Conservation (phyloP, 805 yeast species). For the Candida oleophila region DNA sequence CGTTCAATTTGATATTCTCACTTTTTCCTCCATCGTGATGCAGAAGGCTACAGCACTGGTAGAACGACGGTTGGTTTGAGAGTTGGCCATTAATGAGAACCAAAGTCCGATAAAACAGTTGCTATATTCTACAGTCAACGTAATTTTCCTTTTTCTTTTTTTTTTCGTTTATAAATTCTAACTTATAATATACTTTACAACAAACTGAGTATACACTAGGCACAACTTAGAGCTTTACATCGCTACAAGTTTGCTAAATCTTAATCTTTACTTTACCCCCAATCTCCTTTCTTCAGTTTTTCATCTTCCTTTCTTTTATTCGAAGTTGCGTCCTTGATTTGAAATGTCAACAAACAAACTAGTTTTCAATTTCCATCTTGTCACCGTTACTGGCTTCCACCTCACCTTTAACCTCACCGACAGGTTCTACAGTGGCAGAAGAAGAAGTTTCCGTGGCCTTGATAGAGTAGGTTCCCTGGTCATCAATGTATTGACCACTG, state of each 20-base stretch:
- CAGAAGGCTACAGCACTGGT: too few species aligned
- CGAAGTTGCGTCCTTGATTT: not conserved
- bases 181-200: not conserved
- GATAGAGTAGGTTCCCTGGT: constrained; percentile 61
- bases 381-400: constrained; percentile 16
- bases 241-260: too few species aligned
- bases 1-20: too few species aligned
- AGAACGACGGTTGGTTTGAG: too few species aligned
- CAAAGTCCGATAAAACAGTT: too few species aligned
- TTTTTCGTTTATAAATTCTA: not conserved
- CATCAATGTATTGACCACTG: constrained; percentile 70
- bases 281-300: too few species aligned
- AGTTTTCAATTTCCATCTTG: constrained; percentile 38
- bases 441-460: constrained; percentile 8
- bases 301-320: not conserved
- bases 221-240: too few species aligned
- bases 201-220: not conserved
- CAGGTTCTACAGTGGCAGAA: constrained; percentile 8
- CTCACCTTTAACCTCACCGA: constrained; percentile 2
- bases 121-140: too few species aligned
- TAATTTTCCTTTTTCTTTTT: not conserved
- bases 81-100: too few species aligned
- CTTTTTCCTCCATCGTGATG: too few species aligned
- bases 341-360: not conserved
- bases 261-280: too few species aligned